These are phyloP conservation scores for Diplotaxis tenuifolia DNA, from an alignment of 345 rosid species.

Conservation along the genomic window DNA sequence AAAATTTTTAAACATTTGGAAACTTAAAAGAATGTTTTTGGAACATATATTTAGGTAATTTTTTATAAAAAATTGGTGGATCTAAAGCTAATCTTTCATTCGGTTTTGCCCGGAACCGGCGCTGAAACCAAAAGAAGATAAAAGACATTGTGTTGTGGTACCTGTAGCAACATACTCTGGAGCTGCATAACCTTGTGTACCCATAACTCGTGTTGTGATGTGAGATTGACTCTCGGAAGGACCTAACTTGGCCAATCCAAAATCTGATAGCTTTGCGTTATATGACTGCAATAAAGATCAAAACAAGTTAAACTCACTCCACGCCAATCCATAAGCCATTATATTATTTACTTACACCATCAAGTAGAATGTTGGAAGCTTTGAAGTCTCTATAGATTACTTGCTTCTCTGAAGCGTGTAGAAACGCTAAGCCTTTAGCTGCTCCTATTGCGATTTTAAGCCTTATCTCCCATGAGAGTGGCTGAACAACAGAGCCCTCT, in stretches of 20 bases:
- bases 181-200: conserved; percentile 92
- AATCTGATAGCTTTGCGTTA: conserved; percentile 87
- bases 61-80: too few species aligned
- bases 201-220: conserved; percentile 92
- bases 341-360: conserved; percentile 51
- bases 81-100: too few species aligned
- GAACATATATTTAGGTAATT: too few species aligned
- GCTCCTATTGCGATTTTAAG: conserved; percentile 81
- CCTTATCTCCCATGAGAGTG: conserved; percentile 73
- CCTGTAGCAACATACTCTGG: conserved; percentile 98
- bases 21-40: too few species aligned
- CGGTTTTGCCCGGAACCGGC: too few species aligned
- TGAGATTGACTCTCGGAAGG: conserved; percentile 98
- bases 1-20: too few species aligned
- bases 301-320: not conserved
- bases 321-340: not conserved
- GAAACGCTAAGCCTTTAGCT: conserved; percentile 70
- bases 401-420: conserved; percentile 81
- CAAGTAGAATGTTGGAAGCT: conserved; percentile 87
- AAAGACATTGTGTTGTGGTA: conserved; percentile 14
- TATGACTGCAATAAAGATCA: conserved; percentile 57
- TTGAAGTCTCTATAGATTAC: conserved; percentile 91
- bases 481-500: conserved; percentile 82
- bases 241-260: conserved; percentile 91
- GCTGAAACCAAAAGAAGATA: not conserved